Percentiles rank a stretch among this genome's conserved stretches.
Evolutionary conservation across 495 filamentous ascomycete genomes (phyloP).

Genomic region (Articulospora tetracladia): DNA sequence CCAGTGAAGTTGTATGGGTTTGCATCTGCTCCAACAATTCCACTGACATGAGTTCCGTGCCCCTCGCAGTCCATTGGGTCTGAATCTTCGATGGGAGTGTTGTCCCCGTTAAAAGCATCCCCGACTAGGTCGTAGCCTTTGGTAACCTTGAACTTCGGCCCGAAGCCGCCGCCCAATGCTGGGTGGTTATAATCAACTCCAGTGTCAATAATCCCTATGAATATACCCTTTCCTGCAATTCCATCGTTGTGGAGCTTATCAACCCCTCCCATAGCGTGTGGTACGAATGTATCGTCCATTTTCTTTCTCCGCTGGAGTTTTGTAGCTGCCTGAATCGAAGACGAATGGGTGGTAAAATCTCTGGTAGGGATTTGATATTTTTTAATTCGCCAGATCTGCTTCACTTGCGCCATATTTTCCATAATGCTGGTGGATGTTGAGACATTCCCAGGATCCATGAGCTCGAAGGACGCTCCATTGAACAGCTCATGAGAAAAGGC

Average conservation of each 20-base stretch:
- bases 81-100: not conserved
- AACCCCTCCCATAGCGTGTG: slow-evolving; percentile 23
- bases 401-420: not conserved
- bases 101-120: slow-evolving; percentile 20
- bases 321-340: too few species aligned
- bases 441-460: not conserved
- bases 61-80: not conserved
- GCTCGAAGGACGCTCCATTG: not conserved
- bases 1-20: slow-evolving; percentile 28
- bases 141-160: slow-evolving; percentile 38
- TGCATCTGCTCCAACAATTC: not conserved
- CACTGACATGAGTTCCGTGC: not conserved
- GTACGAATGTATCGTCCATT: not conserved
- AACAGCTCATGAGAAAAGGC: not conserved
- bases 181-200: slow-evolving; percentile 48
- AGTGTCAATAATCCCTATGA: slow-evolving; percentile 36
- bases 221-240: slow-evolving; percentile 31
- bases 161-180: slow-evolving; percentile 42
- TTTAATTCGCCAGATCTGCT: not conserved
- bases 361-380: not conserved
- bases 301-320: not conserved
- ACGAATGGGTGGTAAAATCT: too few species aligned
- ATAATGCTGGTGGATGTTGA: not conserved
- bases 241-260: slow-evolving; percentile 30
- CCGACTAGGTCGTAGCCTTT: slow-evolving; percentile 35